Percentiles rank a stretch among this genome's conserved stretches.
phyloP scores from a whole-genome alignment of 345 rosid species.

The Adansonia digitata region DNA sequence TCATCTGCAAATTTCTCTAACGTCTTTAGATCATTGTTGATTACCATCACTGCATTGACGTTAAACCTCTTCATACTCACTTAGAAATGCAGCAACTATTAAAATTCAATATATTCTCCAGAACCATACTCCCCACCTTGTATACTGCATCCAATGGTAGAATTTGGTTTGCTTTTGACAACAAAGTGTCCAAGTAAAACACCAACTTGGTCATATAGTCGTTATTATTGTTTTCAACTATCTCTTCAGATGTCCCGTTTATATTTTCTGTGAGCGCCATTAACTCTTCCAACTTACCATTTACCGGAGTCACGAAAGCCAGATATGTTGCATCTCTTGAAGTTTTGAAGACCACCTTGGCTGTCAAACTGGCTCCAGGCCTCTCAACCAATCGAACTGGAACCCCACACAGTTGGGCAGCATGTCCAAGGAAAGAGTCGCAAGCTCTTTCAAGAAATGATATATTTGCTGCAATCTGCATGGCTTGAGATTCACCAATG shows the following conservation, averaged over 20 bases:
- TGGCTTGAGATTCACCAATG: not conserved
- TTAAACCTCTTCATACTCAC: slow-evolving; percentile 85
- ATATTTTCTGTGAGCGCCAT: not conserved
- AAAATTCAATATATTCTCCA: slow-evolving; percentile 69
- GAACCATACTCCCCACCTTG: slow-evolving; percentile 70
- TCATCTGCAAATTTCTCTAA: not conserved
- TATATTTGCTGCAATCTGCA: not conserved
- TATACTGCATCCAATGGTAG: slow-evolving; percentile 15
- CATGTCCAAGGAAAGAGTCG: not conserved
- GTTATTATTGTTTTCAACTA: not conserved
- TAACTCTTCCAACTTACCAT: not conserved
- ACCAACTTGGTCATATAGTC: not conserved
- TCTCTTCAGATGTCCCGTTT: not conserved
- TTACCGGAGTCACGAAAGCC: not conserved
- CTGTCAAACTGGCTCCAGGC: not conserved
- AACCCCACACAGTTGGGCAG: not conserved
- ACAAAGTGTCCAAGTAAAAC: not conserved
- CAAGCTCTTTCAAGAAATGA: not conserved
- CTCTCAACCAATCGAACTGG: not conserved
- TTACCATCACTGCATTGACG: slow-evolving; percentile 60
- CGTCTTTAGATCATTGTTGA: slow-evolving; percentile 63
- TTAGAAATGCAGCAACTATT: slow-evolving; percentile 61
- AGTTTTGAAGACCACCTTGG: not conserved
- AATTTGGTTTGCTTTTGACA: not conserved
- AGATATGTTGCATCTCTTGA: not conserved